Evolutionary conservation across 164 flowering plant genomes (phyloP).

Genomic region (Vitis amurensis): DNA sequence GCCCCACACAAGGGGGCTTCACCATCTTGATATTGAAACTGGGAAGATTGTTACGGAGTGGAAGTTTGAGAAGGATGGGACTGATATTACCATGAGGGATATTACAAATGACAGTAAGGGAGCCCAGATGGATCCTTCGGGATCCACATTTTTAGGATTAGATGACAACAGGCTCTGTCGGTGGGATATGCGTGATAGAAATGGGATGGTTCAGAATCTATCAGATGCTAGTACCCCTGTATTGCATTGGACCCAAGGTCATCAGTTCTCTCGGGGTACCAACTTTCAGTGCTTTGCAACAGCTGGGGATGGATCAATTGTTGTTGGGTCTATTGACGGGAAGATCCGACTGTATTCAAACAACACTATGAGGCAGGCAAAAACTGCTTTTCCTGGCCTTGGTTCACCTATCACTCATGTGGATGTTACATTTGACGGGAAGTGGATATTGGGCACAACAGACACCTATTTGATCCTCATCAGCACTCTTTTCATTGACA

Average conservation of each 20-base stretch:
- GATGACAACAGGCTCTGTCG: slow-evolving; percentile 87
- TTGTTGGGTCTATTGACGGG: slow-evolving; percentile 96
- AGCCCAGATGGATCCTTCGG: slow-evolving; percentile 91
- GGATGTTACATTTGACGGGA: slow-evolving; percentile 97
- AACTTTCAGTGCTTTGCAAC: slow-evolving; percentile 93
- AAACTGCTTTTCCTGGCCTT: slow-evolving; percentile 98
- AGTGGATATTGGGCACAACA: slow-evolving; percentile 95
- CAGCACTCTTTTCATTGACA: slow-evolving; percentile 81
- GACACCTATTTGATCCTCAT: slow-evolving; percentile 90
- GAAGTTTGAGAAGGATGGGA: slow-evolving; percentile 90
- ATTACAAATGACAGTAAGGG: slow-evolving; percentile 82
- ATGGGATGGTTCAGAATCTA: slow-evolving; percentile 85
- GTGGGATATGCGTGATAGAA: slow-evolving; percentile 96
- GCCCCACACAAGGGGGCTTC: slow-evolving; percentile 62
- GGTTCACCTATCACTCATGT: slow-evolving; percentile 95
- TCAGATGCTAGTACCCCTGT: slow-evolving; percentile 58
- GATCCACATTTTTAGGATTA: slow-evolving; percentile 88
- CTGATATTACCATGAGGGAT: slow-evolving; percentile 82
- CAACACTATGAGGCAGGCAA: slow-evolving; percentile 90
- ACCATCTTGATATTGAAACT: slow-evolving; percentile 90
- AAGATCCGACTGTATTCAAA: slow-evolving; percentile 90
- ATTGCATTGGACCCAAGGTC: slow-evolving; percentile 92
- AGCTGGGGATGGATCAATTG: slow-evolving; percentile 96
- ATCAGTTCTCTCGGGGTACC: slow-evolving; percentile 88
- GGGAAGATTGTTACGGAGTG: slow-evolving; percentile 83